phyloP scores from a whole-genome alignment of 2,329 filamentous ascomycete genomes.

The Simplicillium sp. region DNA sequence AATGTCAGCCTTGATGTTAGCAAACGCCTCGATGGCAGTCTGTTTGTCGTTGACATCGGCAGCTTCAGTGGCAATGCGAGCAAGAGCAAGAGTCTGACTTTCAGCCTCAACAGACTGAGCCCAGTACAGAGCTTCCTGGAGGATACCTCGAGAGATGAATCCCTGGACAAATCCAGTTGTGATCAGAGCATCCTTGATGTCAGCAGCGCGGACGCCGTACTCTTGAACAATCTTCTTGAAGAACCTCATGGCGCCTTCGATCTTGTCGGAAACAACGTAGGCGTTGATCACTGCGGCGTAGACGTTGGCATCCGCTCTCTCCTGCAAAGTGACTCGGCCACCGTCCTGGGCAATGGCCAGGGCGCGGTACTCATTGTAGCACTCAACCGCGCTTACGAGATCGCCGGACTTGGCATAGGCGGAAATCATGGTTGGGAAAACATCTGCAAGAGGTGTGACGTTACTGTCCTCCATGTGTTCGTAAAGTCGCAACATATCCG shows the following conservation, averaged over 20 bases:
- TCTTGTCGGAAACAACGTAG: conserved; percentile 72
- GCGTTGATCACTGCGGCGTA: conserved; percentile 89
- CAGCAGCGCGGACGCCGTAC: conserved; percentile 46
- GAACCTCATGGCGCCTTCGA: conserved; percentile 76
- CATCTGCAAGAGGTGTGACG: conserved; percentile 65
- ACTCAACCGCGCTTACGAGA: conserved; percentile 79
- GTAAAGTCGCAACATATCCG: conserved; percentile 85
- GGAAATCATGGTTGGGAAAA: conserved; percentile 92
- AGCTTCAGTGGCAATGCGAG: conserved; percentile 63
- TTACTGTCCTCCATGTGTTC: conserved; percentile 80
- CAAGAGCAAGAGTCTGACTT: conserved; percentile 54
- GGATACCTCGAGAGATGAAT: conserved; percentile 60
- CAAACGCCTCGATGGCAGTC: conserved; percentile 59
- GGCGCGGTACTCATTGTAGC: conserved; percentile 89
- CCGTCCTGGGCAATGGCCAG: conserved; percentile 78
- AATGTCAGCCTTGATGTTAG: conserved; percentile 42
- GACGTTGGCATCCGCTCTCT: conserved; percentile 71
- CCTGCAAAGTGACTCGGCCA: conserved; percentile 56
- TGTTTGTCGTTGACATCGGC: conserved; percentile 68
- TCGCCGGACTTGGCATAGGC: conserved; percentile 79
- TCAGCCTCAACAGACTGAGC: conserved; percentile 54
- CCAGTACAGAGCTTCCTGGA: conserved; percentile 65
- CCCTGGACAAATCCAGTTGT: conserved; percentile 70
- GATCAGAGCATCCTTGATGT: conserved; percentile 64
- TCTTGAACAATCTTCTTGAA: conserved; percentile 65